Base-by-base conservation (phyloP, 2,329 filamentous ascomycete species). In the Nemania abortiva region DNA sequence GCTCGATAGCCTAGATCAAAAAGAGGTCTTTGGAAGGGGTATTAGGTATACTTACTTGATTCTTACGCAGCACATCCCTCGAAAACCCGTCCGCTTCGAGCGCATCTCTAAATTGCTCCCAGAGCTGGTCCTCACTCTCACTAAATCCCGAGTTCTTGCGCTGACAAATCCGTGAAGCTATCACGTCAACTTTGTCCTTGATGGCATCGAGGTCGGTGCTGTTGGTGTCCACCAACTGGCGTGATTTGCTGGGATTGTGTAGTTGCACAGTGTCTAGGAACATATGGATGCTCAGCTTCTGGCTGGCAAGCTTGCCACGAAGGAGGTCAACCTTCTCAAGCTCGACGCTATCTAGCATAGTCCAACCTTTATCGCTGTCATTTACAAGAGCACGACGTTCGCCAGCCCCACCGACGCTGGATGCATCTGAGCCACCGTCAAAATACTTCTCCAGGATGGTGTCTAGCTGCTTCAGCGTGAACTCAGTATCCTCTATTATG, bases 201-300 rank as follows among this genome's bases (percentile, higher is more conserved):
- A 90, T 89, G 7, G 77, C 76, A 65, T 90, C 85, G 39, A 89
- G 78, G 27, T 83, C 79, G 20, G 80, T 77, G 52, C 77, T 81
- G 54, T 81, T 80, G n/a, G 79, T 77, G 45, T 82, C 77, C 57
- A 81, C 76, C 69, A 70, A 73, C 72, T 74, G 74, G 66, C 79
- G 70, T 73, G 81, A 75, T 70, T 82, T 84, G 20, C 80, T 79
- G 0, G 82, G 82, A 65, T 84, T 83, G 65, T 86, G 83, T 52
- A 88, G 75, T 75, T 89, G 87, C 20, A 90, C 82, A 0, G 85
- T 86, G 72, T 90, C 85, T 20, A 90, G 82, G 69, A 90, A 88
- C 73, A 84, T 79, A 63, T 87, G 85, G 55, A 90, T 82, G 47
- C 81, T 84, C 5, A 83, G 82, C 74, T 85, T 87, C 68, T 89